A percentile compares a stretch with the other conserved stretches of the same genome.
Evolutionary conservation across 2,329 filamentous ascomycete genomes (phyloP).

Genomic region (Diplodia corticola): DNA sequence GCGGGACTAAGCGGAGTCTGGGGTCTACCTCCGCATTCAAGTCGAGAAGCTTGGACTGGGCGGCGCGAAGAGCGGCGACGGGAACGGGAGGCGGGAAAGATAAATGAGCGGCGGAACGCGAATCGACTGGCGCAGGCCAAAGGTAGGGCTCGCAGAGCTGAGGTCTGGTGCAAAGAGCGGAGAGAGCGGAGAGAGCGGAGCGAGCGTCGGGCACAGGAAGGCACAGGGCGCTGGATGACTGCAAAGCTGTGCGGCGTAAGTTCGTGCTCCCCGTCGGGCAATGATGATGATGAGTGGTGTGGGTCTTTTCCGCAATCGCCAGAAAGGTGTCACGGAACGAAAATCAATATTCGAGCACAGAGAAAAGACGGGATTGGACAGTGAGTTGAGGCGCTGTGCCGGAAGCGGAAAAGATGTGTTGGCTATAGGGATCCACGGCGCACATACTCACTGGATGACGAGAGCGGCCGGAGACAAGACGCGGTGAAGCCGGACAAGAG

Average conservation of each 20-base stretch:
- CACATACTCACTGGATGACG: conserved; percentile 7
- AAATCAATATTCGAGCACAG: conserved; percentile 11
- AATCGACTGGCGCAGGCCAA: not conserved
- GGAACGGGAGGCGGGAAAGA: not conserved
- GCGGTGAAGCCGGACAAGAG: not conserved
- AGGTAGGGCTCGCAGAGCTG: not conserved
- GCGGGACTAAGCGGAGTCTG: conserved; percentile 3
- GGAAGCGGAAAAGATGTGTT: conserved; percentile 3
- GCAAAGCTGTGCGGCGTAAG: conserved; percentile 2
- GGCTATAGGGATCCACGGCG: conserved; percentile 14
- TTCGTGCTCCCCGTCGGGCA: not conserved
- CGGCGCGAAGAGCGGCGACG: not conserved
- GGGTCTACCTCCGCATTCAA: conserved; percentile 2
- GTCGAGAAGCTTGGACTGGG: conserved; percentile 3
- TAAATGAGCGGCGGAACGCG: not conserved
- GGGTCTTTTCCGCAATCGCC: conserved; percentile 8
- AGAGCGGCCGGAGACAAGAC: not conserved
- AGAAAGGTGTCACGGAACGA: not conserved
- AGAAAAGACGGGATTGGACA: not conserved
- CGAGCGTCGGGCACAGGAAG: not conserved
- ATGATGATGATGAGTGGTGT: conserved; percentile 10
- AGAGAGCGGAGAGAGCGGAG: not conserved
- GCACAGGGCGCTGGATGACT: conserved; percentile 6
- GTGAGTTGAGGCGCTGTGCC: conserved; percentile 2
- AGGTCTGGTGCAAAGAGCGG: conserved; percentile 3